Evolutionary conservation across 768 basidiomycete genomes (phyloP).

Genomic region (Rubroboletus satanas): DNA sequence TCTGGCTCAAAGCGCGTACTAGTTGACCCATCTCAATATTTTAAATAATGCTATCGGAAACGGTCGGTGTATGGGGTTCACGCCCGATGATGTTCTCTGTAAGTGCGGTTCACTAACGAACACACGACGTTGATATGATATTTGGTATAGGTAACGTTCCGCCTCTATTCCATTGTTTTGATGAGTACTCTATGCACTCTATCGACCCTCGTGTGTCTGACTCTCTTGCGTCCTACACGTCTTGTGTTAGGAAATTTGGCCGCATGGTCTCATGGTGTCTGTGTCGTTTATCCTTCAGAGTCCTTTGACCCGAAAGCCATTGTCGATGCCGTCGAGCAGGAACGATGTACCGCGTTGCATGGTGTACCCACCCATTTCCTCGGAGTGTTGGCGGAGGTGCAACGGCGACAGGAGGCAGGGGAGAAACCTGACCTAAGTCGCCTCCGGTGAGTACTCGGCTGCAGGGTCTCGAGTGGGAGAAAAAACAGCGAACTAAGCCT

Average conservation of each 20-base stretch:
- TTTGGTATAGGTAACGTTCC: constrained; percentile 65
- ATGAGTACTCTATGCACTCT: constrained; percentile 48
- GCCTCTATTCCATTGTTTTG: constrained; percentile 86
- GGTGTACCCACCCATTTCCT: constrained; percentile 86
- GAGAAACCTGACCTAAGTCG: constrained; percentile 44
- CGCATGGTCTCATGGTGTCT: constrained; percentile 69
- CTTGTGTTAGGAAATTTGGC: constrained; percentile 80
- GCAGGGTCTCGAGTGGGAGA: too few species aligned
- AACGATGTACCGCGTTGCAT: constrained; percentile 74
- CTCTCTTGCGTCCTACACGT: constrained; percentile 39
- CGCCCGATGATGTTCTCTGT: constrained; percentile 68
- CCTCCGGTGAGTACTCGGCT: constrained; percentile 44
- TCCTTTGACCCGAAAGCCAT: constrained; percentile 60
- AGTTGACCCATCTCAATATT: constrained; percentile 78
- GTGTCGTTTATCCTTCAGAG: constrained; percentile 71
- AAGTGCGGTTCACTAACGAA: constrained; percentile 18
- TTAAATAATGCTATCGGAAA: constrained; percentile 75
- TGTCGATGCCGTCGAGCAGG: constrained; percentile 64
- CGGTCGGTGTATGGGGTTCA: constrained; percentile 67
- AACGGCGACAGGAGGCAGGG: constrained; percentile 46
- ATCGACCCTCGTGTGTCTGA: constrained; percentile 8
- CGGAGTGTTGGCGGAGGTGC: constrained; percentile 66
- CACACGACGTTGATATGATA: not conserved
- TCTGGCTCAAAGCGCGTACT: not conserved
- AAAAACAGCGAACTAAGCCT: not conserved